A percentile compares a stretch with the other conserved stretches of the same genome.
These are phyloP conservation scores for Yamadazyma triangularis DNA, from an alignment of 1,139 yeast species.

Conservation along the genomic window DNA sequence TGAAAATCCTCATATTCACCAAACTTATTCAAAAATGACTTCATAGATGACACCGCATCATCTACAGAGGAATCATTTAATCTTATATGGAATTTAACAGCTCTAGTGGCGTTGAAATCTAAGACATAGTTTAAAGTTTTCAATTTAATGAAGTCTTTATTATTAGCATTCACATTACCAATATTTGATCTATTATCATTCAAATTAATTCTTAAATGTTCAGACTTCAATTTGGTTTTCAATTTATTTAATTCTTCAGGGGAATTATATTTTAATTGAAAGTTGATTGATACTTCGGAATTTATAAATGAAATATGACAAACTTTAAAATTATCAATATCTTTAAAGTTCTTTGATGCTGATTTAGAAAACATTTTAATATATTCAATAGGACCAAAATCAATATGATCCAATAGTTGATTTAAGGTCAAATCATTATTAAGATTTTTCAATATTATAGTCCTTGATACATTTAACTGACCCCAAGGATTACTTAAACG, in stretches of 20 bases:
- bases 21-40: conserved; percentile 1
- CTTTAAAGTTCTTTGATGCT: conserved; percentile 22
- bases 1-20: conserved; percentile 5
- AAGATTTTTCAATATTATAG: conserved; percentile 32
- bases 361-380: conserved; percentile 32
- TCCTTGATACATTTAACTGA: conserved; percentile 34
- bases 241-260: conserved; percentile 22
- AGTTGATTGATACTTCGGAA: conserved; percentile 30
- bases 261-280: conserved; percentile 33
- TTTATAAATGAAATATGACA: conserved; percentile 41
- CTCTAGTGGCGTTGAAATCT: conserved; percentile 39
- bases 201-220: conserved; percentile 26
- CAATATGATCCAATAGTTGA: conserved; percentile 31
- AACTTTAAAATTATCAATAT: conserved; percentile 19
- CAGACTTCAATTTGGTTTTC: conserved; percentile 24
- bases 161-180: conserved; percentile 7
- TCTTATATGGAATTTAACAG: conserved; percentile 12
- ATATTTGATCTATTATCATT: conserved; percentile 19
- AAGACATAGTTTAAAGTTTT: conserved; percentile 40
- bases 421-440: conserved; percentile 22
- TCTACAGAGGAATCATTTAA: neutral
- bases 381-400: conserved; percentile 43
- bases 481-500: conserved; percentile 21
- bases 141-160: conserved; percentile 36
- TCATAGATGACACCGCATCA: conserved; percentile 1